Conservation (phyloP, 108 stramenopile genomes). For the Cyclotella distinguenda region DNA sequence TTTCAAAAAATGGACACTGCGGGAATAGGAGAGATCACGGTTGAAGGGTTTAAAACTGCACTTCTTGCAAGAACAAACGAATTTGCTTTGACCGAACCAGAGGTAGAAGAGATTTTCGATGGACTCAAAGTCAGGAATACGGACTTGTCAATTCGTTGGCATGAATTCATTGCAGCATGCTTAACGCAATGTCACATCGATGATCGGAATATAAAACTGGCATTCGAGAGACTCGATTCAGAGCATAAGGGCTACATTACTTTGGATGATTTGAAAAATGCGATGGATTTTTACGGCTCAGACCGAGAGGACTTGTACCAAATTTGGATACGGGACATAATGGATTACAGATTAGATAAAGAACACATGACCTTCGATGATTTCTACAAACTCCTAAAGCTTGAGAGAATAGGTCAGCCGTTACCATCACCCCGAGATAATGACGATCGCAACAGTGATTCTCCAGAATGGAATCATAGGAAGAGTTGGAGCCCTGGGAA, state of each 20-base stretch:
- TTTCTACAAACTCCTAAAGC: conserved; percentile 23
- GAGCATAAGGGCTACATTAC: conserved; percentile 66
- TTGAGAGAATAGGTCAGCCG: conserved; percentile 8
- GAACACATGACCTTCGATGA: conserved; percentile 29
- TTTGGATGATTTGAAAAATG: conserved; percentile 50
- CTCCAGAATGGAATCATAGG: background rate
- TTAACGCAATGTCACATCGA: conserved; percentile 65
- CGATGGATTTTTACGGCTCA: conserved; percentile 41
- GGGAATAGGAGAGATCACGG: conserved; percentile 64
- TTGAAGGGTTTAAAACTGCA: conserved; percentile 53
- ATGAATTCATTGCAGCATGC: conserved; percentile 78
- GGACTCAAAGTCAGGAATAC: conserved; percentile 48
- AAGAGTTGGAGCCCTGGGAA: background rate
- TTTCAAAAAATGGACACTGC: conserved; percentile 72
- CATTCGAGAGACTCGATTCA: conserved; percentile 72
- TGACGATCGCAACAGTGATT: background rate
- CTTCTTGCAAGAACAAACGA: conserved; percentile 48
- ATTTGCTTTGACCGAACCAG: conserved; percentile 54
- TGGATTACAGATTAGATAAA: conserved; percentile 22
- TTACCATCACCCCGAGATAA: background rate
- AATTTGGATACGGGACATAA: conserved; percentile 19
- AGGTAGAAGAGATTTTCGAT: conserved; percentile 65
- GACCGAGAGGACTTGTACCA: conserved; percentile 10
- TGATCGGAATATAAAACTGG: conserved; percentile 69
- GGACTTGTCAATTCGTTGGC: conserved; percentile 65